Base-by-base conservation (phyloP, 148 eudicot genomes). In the Nepenthes mirabilis region DNA sequence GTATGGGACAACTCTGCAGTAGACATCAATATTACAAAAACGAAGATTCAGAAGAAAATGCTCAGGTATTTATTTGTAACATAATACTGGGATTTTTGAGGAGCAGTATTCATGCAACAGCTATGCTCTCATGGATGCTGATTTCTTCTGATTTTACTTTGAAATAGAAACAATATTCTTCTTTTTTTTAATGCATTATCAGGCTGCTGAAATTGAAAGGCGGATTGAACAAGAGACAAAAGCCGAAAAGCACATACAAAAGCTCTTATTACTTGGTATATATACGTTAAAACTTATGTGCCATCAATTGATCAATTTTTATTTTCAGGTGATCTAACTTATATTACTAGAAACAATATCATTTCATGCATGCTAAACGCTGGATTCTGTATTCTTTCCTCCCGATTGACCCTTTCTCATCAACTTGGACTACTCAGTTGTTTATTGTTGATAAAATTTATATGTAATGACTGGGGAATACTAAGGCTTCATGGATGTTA, bases 221-320 rank as follows among this genome's bases (percentile, higher is more conserved):
- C 86, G 94, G 65, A 91, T 88, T 68, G 88, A 79, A 76, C 93
- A 79, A 72, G 93, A 87, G 68, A 77, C 96, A 50, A 85, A 82
- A 63, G 96, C 98, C 14, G 98, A 91, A 56, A 83, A 79, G 64
- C 98, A 91, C 77, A 86, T 91, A 58, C 98, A 91, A 63, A 91
- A 88, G 65, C 96, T 91, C 60, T 74, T 91, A 34, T 67, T 91
- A 73, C 96, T 91, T 72, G 98, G 97, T 87, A 78, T 47, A 55
- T 48, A 6, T 69, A 40, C 4, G 45, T 40, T 8, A 40, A 40
- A 40, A 40, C 45, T 23, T 23, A 40, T 8, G 45, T 40, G 45
- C 8, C 45, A 40, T 40, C 45, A 40, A 23, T 23, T 23, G 23
- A 23, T 23, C 23, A 23, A 23, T 23, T 40, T 3, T 40, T 40